Conservation (phyloP, 2,329 filamentous ascomycete genomes). For the Aspergillus latus region DNA sequence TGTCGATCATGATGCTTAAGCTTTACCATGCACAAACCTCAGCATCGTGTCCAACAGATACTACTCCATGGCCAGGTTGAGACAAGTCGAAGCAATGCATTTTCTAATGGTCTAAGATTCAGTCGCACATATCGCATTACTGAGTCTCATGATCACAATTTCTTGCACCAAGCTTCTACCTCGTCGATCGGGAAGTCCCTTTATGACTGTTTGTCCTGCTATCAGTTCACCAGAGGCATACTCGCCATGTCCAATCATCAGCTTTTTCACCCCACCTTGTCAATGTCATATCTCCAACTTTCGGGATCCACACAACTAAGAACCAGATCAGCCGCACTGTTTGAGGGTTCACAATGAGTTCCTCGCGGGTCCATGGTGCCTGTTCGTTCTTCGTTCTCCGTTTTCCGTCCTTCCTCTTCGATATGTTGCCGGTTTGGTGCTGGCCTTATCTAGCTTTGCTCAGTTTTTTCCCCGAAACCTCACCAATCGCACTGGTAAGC, state of each 20-base stretch:
- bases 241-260: no score
- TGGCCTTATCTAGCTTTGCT: not conserved
- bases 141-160: not conserved
- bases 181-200: no score
- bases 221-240: not conserved
- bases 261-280: slow-evolving; percentile 2
- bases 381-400: no score
- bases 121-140: not conserved
- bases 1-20: slow-evolving; percentile 10
- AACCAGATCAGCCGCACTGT: not conserved
- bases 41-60: not conserved
- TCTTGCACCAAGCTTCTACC: no score
- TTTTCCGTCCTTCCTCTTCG: not conserved
- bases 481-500: slow-evolving; percentile 12
- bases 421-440: not conserved
- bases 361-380: not conserved
- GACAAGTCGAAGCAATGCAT: slow-evolving; percentile 5
- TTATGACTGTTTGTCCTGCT: not conserved
- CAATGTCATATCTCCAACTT: not conserved
- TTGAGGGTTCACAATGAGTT: not conserved
- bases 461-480: slow-evolving; percentile 9
- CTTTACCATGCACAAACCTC: not conserved
- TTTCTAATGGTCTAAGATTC: not conserved
- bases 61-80: no score
- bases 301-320: not conserved